Percentiles rank a stretch among this genome's conserved stretches.
Conservation (phyloP, 2,329 filamentous ascomycete genomes). For the Paecilomyces sp. region DNA sequence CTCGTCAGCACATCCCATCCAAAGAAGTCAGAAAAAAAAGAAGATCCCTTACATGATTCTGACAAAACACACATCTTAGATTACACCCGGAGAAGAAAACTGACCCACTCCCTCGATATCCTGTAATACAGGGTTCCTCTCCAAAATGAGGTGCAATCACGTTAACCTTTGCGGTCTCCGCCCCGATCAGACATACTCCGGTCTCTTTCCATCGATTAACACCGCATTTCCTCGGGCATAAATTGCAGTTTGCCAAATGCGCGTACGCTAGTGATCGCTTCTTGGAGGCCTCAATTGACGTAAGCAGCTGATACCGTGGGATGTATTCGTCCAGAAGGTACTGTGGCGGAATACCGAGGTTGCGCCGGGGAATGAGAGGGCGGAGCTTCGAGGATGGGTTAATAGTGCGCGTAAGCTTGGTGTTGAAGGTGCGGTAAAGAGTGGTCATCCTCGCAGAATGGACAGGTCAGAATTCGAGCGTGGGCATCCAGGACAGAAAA, state of each 20-base stretch:
- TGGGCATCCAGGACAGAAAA: not conserved
- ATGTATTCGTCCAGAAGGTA: constrained; percentile 70
- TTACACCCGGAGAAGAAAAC: constrained; percentile 79
- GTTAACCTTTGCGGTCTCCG: constrained; percentile 67
- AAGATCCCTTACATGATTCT: constrained; percentile 53
- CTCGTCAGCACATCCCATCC: not conserved
- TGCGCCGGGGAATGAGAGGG: constrained; percentile 14
- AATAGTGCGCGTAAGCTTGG: not conserved
- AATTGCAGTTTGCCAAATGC: constrained; percentile 70
- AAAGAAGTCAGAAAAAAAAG: not conserved
- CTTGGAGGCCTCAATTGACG: constrained; percentile 60
- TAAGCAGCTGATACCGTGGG: constrained; percentile 64
- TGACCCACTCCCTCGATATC: constrained; percentile 69
- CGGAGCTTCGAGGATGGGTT: not conserved
- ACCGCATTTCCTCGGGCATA: constrained; percentile 69
- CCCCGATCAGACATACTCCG: constrained; percentile 70
- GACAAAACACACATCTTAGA: constrained; percentile 65
- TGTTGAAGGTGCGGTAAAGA: not conserved
- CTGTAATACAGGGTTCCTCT: constrained; percentile 77
- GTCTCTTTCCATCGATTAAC: constrained; percentile 76
- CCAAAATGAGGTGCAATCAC: constrained; percentile 82
- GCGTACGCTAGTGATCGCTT: constrained; percentile 69
- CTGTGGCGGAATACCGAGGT: constrained; percentile 49
- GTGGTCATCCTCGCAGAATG: not conserved
- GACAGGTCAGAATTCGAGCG: not conserved